These are phyloP conservation scores for Ploettnerulaceae sp. DNA, from an alignment of 2,329 filamentous ascomycete species.

Conservation along the genomic window DNA sequence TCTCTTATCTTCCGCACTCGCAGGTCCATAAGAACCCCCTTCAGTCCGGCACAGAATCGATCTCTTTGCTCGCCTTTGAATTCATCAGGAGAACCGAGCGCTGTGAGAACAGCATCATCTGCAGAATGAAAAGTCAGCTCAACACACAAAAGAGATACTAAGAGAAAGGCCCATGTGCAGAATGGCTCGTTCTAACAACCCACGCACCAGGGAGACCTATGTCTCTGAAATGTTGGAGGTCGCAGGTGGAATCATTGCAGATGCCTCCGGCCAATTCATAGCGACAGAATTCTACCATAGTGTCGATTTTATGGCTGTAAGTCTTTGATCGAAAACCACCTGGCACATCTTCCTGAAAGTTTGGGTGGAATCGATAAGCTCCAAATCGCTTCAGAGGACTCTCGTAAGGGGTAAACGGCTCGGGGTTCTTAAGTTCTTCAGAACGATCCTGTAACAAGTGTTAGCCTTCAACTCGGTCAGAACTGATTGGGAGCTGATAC, in stretches of 20 bases:
- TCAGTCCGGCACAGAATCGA: constrained; percentile 58
- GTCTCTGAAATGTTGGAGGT: constrained; percentile 73
- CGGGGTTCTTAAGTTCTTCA: constrained; percentile 11
- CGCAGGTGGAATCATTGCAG: constrained; percentile 71
- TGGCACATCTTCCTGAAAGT: constrained; percentile 62
- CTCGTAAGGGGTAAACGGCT: constrained; percentile 59
- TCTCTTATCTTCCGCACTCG: constrained; percentile 57
- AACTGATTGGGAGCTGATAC: constrained; percentile 11
- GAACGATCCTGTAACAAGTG: constrained; percentile 17
- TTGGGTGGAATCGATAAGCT: constrained; percentile 84
- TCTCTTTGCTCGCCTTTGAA: constrained; percentile 56
- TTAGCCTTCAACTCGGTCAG: constrained; percentile 28
- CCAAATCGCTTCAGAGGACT: constrained; percentile 80
- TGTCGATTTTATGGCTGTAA: constrained; percentile 87
- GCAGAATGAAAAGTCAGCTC: constrained; percentile 36
- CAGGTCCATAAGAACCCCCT: constrained; percentile 54
- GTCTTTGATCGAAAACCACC: constrained; percentile 85
- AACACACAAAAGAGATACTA: constrained; percentile 32
- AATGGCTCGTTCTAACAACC: constrained; percentile 25
- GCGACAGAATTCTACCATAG: constrained; percentile 67
- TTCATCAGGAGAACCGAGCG: constrained; percentile 63
- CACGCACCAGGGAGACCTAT: constrained; percentile 73
- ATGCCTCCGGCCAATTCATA: constrained; percentile 64
- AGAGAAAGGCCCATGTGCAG: constrained; percentile 20
- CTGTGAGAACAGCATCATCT: constrained; percentile 71